Percentiles rank a stretch among this genome's conserved stretches.
phyloP scores from a whole-genome alignment of 2,329 filamentous ascomycete species.

The Chaetothyriales sp. region DNA sequence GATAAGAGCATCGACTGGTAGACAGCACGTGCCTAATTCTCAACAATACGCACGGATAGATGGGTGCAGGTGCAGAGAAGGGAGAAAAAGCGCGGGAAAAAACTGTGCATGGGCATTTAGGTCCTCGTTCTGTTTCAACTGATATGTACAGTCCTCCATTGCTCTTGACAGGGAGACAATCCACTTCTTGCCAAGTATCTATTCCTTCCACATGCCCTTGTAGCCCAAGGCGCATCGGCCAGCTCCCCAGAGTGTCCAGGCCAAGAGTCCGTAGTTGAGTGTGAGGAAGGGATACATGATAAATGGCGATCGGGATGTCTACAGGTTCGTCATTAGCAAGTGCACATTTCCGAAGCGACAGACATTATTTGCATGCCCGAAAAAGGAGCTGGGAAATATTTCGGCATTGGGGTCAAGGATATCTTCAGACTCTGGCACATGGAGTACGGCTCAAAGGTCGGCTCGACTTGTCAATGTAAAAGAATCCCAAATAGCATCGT shows the following conservation, averaged over 20 bases:
- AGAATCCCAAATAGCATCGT: neutral
- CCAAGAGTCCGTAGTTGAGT: slow-evolving; percentile 30
- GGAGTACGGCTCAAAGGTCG: neutral
- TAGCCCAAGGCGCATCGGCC: slow-evolving; percentile 26
- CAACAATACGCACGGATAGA: no score
- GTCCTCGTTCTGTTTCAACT: neutral
- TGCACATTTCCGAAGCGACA: slow-evolving; percentile 2
- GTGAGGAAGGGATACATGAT: slow-evolving; percentile 50
- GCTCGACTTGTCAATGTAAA: neutral
- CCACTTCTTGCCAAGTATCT: neutral
- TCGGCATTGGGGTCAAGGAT: neutral
- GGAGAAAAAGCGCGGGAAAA: neutral
- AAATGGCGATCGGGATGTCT: slow-evolving; percentile 43
- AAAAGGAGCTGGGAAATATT: neutral
- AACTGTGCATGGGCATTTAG: neutral
- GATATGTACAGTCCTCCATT: neutral
- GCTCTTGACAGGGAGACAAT: neutral
- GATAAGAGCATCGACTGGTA: no score
- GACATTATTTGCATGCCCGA: neutral
- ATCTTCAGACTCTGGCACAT: neutral
- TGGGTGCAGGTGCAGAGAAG: neutral
- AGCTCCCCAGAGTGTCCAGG: slow-evolving; percentile 24
- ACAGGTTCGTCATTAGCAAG: neutral
- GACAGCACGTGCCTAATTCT: no score
- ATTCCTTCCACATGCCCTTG: neutral